These are phyloP conservation scores for Naumovozyma dairenensis DNA, from an alignment of 805 yeast species.

Conservation along the genomic window DNA sequence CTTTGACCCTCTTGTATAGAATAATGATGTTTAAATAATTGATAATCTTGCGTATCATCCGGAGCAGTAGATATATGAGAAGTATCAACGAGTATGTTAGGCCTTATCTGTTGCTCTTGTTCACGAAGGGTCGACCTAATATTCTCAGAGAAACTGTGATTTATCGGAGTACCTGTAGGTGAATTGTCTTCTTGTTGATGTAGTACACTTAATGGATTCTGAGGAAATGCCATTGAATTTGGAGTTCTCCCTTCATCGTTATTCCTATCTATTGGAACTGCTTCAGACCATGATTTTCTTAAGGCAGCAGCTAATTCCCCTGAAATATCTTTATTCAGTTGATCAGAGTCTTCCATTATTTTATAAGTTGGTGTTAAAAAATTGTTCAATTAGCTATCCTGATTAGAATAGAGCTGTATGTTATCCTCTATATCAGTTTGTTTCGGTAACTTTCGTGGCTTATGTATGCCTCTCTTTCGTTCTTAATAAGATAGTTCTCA, in stretches of 20 bases:
- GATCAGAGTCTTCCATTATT: no score
- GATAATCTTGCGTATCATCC: slow-evolving; percentile 12
- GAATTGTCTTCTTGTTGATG: slow-evolving; percentile 4
- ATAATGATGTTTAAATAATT: slow-evolving; percentile 21
- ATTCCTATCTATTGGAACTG: slow-evolving; percentile 3
- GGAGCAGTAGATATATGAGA: neutral
- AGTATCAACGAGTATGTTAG: neutral
- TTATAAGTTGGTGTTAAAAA: no score
- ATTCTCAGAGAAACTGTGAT: neutral
- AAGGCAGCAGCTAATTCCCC: slow-evolving; percentile 26
- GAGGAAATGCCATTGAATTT: no score
- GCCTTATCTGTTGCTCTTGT: slow-evolving; percentile 1
- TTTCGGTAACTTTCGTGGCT: no score
- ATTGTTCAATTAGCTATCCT: no score
- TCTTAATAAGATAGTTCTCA: no score
- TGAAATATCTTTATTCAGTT: slow-evolving; percentile 3
- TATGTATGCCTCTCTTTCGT: no score
- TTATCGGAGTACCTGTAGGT: slow-evolving; percentile 15
- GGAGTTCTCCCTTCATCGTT: no score
- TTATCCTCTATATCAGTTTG: no score
- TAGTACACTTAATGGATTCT: no score
- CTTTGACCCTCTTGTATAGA: slow-evolving; percentile 17
- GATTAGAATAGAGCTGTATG: no score
- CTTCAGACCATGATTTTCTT: slow-evolving; percentile 28
- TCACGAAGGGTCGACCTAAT: neutral